A percentile compares a stretch with the other conserved stretches of the same genome.
Evolutionary conservation across 768 basidiomycete species (phyloP).

Genomic region (Suillus occidentalis): DNA sequence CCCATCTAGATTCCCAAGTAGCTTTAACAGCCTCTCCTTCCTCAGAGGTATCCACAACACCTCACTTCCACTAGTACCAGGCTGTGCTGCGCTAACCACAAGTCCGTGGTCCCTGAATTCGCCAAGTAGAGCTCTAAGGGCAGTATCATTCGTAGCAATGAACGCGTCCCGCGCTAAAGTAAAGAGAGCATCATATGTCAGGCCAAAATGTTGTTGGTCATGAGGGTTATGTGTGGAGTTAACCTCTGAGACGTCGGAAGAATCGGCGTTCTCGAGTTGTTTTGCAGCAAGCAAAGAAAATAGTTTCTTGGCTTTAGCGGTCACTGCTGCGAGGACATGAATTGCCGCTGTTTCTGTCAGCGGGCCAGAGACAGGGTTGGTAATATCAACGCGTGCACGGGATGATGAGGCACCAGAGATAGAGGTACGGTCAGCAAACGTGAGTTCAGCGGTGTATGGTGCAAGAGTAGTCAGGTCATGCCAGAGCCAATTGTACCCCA

Average conservation of each 20-base stretch:
- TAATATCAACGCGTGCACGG: constrained; percentile 24
- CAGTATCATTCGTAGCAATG: constrained; percentile 85
- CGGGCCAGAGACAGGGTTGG: constrained; percentile 35
- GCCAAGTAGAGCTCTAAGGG: constrained; percentile 75
- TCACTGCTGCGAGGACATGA: constrained; percentile 86
- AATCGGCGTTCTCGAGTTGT: constrained; percentile 63
- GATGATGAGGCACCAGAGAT: constrained; percentile 49
- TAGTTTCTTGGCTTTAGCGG: constrained; percentile 80
- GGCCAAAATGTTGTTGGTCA: constrained; percentile 53
- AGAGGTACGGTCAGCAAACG: constrained; percentile 63
- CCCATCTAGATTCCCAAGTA: constrained; percentile 36
- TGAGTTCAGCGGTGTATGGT: constrained; percentile 78
- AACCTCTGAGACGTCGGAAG: constrained; percentile 11
- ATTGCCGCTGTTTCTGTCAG: constrained; percentile 77
- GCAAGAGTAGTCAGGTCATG: constrained; percentile 88
- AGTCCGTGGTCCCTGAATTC: constrained; percentile 93
- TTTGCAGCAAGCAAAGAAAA: constrained; percentile 69
- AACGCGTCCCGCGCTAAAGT: constrained; percentile 77
- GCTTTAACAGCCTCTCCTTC: constrained; percentile 63
- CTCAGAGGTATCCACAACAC: constrained; percentile 86
- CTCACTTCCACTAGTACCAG: constrained; percentile 50
- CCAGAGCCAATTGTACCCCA: constrained; percentile 77
- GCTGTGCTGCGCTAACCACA: constrained; percentile 53
- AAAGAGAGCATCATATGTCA: constrained; percentile 69
- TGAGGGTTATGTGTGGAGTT: constrained; percentile 9